Percentiles rank a stretch among this genome's conserved stretches.
These are phyloP conservation scores for Isatis lusitanica DNA, from an alignment of 441 rosid genomes.

Conservation along the genomic window DNA sequence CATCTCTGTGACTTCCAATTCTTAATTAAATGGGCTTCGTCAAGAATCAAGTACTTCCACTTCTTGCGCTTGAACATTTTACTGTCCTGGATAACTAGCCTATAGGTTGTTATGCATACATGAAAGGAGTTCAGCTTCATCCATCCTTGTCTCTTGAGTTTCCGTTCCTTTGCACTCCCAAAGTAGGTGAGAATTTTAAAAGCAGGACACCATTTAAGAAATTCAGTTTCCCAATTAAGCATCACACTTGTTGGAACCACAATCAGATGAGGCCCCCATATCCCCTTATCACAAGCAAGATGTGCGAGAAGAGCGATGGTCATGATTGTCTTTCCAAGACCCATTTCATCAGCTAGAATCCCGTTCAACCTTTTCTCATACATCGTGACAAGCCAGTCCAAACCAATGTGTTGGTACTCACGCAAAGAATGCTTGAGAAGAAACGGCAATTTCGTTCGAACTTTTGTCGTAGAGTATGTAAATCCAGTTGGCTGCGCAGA, in stretches of 20 bases:
- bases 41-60: conserved; percentile 99
- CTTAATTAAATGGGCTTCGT: conserved; percentile 99
- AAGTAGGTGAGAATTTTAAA: conserved; percentile 98
- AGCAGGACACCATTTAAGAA: conserved; percentile 99
- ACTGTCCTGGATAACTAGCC: conserved; percentile 96
- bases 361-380: conserved; percentile 97
- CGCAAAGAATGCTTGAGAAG: conserved; percentile 97
- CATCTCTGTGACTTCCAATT: conserved; percentile 99
- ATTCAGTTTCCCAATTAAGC: conserved; percentile 99
- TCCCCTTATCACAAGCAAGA: conserved; percentile 97
- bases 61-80: conserved; percentile 99
- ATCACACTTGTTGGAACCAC: conserved; percentile 99
- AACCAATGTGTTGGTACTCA: conserved; percentile 98
- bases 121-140: conserved; percentile 95
- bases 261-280: conserved; percentile 99
- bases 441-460: conserved; percentile 96
- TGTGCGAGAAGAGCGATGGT: conserved; percentile 98
- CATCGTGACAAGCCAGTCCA: conserved; percentile 99
- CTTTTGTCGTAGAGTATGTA: conserved; percentile 94
- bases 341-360: conserved; percentile 99
- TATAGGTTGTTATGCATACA: conserved; percentile 96
- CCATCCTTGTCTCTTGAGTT: conserved; percentile 99
- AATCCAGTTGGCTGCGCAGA: conserved; percentile 99
- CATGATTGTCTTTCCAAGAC: conserved; percentile 99
- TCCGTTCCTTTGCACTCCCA: conserved; percentile 99